Evolutionary conservation across 805 yeast species (phyloP), one percentile per base, ranked within the genome.

Genomic region (Brettanomyces nanus): DNA sequence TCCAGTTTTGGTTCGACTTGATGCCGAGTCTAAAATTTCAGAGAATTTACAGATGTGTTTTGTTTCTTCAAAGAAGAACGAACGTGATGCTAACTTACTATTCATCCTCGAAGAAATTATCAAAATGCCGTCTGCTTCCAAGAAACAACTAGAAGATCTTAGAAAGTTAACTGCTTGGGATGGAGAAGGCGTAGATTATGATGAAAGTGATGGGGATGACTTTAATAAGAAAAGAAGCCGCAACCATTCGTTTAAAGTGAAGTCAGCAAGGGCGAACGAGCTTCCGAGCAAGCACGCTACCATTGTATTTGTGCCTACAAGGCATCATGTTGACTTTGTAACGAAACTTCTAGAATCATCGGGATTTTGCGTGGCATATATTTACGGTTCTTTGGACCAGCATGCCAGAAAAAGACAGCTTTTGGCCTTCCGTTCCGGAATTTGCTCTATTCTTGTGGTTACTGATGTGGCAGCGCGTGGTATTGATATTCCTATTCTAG

Each of bases 401-500:
- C 80, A 77, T 49, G 98, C 98, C 1, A 80, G 99, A 70, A 80
- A 80, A 43, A 80, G 83, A 49, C 97, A 92, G 56, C 65, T 92
- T 36, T 72, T 80, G 53, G 80, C 86, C 48, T 92, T 92, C 62
- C 69, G 95, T 50, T 67, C 80, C 2, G 98, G 97, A 1, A 66
- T 83, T 33, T 77, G 96, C 4, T 77, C 84, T 22, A 58, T 92
- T n/a, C 61, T 92, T 57, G 97, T 92, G 7, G 99, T 92, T 39
- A 92, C 98, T 1, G 98, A 92, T 68, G 97, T 85, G 46, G 95
- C 95, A 19, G 98, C 98, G 2, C 80, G 98, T 68, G 98, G 98
- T 78, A 87, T 92, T 44, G 99, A 94, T 75, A 85, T 92, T 47
- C 98, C 98, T 0, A 79, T 92, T 40, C 72, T 92, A 54, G 95